Evolutionary conservation across 768 basidiomycete genomes (phyloP).

Genomic region (Trametes punicea): DNA sequence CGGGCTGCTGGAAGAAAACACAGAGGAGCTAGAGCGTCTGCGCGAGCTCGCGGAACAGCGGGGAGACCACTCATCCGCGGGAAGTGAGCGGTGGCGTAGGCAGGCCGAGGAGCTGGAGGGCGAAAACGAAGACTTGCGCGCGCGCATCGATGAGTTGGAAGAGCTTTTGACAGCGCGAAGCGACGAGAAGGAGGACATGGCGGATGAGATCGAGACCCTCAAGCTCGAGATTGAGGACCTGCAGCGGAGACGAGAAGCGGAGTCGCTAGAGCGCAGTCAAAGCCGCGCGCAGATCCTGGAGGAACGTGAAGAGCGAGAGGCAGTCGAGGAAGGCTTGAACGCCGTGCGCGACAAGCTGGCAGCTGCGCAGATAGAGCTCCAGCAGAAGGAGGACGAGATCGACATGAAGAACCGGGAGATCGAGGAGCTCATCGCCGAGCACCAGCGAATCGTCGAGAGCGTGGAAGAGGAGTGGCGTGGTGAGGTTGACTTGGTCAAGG

Average conservation of each 20-base stretch:
- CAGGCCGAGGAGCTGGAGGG: conserved; percentile 56
- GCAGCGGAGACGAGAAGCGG: conserved; percentile 57
- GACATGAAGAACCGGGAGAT: conserved; percentile 77
- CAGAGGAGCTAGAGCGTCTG: conserved; percentile 77
- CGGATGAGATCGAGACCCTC: conserved; percentile 62
- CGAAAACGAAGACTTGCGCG: conserved; percentile 61
- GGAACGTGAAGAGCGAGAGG: conserved; percentile 70
- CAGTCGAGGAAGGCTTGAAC: conserved; percentile 76
- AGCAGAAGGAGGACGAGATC: conserved; percentile 84
- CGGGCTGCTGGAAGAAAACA: conserved; percentile 73
- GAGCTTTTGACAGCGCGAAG: conserved; percentile 53
- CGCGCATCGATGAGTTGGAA: conserved; percentile 53
- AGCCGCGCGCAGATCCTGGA: conserved; percentile 70
- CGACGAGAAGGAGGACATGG: conserved; percentile 71
- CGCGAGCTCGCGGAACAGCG: conserved; percentile 58
- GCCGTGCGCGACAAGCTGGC: conserved; percentile 73
- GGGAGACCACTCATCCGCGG: conserved; percentile 41
- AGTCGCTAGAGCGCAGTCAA: conserved; percentile 65
- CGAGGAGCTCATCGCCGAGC: conserved; percentile 72
- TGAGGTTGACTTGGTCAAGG: conserved; percentile 78
- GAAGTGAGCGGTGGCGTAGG: conserved; percentile 43
- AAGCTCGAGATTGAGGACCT: conserved; percentile 65
- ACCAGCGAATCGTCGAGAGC: conserved; percentile 64
- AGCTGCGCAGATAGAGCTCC: conserved; percentile 75
- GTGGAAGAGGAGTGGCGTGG: conserved; percentile 87